Conservation (phyloP, 2,329 filamentous ascomycete species). For the Shiraia sp. region DNA sequence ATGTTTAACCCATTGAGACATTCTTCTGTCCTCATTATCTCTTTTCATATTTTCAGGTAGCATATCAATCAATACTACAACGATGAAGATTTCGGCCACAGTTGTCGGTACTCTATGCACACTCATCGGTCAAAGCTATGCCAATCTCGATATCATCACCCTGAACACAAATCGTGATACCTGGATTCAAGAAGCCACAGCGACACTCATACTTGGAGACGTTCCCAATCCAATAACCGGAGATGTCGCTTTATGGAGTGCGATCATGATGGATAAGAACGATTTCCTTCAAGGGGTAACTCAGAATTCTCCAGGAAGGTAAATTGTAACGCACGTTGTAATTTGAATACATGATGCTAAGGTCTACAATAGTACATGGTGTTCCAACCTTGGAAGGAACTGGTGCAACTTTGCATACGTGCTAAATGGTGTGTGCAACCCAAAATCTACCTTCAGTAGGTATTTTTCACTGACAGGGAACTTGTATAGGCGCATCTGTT, state of each 20-base stretch:
- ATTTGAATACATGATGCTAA: neutral
- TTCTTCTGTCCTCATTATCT: too few species aligned
- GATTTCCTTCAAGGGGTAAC: constrained; percentile 30
- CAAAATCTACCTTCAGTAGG: neutral
- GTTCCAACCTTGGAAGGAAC: constrained; percentile 17
- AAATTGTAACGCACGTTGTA: neutral
- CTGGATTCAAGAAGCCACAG: constrained; percentile 20
- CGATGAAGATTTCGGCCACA: constrained; percentile 12
- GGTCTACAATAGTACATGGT: constrained; percentile 8
- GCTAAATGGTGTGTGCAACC: constrained; percentile 8
- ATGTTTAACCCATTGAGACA: too few species aligned
- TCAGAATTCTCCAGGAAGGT: constrained; percentile 21
- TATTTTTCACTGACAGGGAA: neutral
- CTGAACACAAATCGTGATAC: constrained; percentile 15
- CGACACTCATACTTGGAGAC: constrained; percentile 25
- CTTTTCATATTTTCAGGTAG: too few species aligned
- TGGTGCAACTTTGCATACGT: constrained; percentile 31
- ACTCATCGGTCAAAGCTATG: constrained; percentile 11
- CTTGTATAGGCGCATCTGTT: too few species aligned
- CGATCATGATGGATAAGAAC: constrained; percentile 27
- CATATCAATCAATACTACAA: neutral
- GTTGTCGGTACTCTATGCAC: constrained; percentile 12
- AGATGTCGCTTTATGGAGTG: constrained; percentile 28
- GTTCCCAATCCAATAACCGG: constrained; percentile 19
- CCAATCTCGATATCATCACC: constrained; percentile 25